Percentiles rank a stretch among this genome's conserved stretches.
Evolutionary conservation across 2,329 filamentous ascomycete species (phyloP).

Genomic region (Annulohypoxylon truncatum): DNA sequence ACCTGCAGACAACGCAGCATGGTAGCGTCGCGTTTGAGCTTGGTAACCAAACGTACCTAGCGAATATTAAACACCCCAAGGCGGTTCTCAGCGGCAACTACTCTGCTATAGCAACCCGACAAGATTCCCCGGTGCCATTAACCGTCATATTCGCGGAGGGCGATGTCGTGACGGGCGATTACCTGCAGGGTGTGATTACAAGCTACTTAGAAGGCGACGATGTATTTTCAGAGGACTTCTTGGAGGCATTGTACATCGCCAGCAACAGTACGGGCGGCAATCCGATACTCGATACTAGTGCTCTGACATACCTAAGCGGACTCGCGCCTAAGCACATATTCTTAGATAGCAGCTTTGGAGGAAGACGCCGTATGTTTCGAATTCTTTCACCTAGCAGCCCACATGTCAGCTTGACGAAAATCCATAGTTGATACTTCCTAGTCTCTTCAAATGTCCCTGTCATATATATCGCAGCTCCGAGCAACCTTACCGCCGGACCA

Average conservation of each 20-base stretch:
- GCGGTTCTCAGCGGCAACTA: constrained; percentile 34
- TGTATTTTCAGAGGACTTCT: constrained; percentile 52
- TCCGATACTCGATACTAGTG: constrained; percentile 40
- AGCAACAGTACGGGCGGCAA: constrained; percentile 42
- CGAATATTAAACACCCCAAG: constrained; percentile 50
- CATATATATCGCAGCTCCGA: constrained; percentile 21
- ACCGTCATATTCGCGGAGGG: constrained; percentile 50
- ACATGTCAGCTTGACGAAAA: background rate
- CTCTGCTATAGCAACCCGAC: constrained; percentile 10
- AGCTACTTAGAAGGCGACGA: constrained; percentile 52
- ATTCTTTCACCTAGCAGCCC: background rate
- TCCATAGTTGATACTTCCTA: constrained; percentile 1
- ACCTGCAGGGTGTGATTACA: constrained; percentile 47
- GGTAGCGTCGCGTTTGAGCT: constrained; percentile 52
- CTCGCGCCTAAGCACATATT: constrained; percentile 33
- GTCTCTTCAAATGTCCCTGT: constrained; percentile 17
- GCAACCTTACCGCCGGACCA: constrained; percentile 38
- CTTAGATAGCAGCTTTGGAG: constrained; percentile 32
- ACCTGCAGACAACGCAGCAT: constrained; percentile 39
- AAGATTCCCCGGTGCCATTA: constrained; percentile 30
- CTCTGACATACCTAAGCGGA: constrained; percentile 34
- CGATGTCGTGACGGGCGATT: constrained; percentile 45
- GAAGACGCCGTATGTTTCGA: constrained; percentile 17
- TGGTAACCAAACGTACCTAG: constrained; percentile 53
- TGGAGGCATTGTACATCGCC: constrained; percentile 50